Evolutionary conservation across 768 basidiomycete genomes (phyloP).

Genomic region (Chalciporus chontae): DNA sequence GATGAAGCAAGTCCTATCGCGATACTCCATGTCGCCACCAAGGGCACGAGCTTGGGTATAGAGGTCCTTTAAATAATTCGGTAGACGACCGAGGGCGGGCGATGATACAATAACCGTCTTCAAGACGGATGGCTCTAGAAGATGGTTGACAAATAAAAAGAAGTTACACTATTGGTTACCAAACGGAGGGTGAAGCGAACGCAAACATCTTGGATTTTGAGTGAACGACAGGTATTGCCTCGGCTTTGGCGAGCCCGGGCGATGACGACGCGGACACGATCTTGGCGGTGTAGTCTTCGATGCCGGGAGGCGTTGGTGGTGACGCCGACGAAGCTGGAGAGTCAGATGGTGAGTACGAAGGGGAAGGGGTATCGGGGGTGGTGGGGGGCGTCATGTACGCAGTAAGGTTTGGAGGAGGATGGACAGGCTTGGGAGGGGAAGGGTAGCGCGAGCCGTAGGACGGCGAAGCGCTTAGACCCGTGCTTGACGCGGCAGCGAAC

Average conservation of each 20-base stretch:
- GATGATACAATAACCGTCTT: slow-evolving; percentile 28
- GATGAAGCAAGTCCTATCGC: slow-evolving; percentile 27
- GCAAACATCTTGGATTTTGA: slow-evolving; percentile 62
- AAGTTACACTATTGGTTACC: slow-evolving; percentile 42
- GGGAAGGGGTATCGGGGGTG: slow-evolving; percentile 54
- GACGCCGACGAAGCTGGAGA: slow-evolving; percentile 63
- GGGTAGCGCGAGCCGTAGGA: slow-evolving; percentile 30
- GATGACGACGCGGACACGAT: slow-evolving; percentile 41
- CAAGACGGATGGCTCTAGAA: slow-evolving; percentile 28
- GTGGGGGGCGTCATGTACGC: slow-evolving; percentile 29
- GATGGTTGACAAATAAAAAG: slow-evolving; percentile 18
- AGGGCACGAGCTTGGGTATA: slow-evolving; percentile 27
- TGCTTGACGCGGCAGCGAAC: slow-evolving; percentile 30
- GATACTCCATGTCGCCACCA: slow-evolving; percentile 25
- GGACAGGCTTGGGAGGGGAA: slow-evolving; percentile 29
- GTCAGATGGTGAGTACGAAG: slow-evolving; percentile 47
- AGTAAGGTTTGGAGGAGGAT: slow-evolving; percentile 13
- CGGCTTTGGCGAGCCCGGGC: slow-evolving; percentile 26
- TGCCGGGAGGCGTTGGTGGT: slow-evolving; percentile 54
- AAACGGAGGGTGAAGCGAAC: slow-evolving; percentile 55
- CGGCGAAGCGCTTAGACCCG: slow-evolving; percentile 24
- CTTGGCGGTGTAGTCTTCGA: slow-evolving; percentile 48
- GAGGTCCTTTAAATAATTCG: slow-evolving; percentile 30
- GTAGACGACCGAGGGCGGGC: slow-evolving; percentile 14
- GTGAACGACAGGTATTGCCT: slow-evolving; percentile 29